Base-by-base conservation (phyloP, 805 yeast genomes). In the Candida tammaniensis region DNA sequence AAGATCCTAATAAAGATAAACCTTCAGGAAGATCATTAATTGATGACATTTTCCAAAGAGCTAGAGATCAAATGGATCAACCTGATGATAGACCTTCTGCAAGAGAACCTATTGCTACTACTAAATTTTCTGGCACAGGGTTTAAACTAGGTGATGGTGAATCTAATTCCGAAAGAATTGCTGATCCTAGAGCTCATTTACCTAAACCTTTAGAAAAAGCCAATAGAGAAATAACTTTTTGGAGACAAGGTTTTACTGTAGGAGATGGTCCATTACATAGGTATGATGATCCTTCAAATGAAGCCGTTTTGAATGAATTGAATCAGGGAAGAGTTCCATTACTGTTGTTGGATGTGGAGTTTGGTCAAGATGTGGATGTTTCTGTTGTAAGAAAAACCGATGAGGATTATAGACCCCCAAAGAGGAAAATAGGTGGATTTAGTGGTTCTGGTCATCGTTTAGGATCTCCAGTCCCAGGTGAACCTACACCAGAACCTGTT, bases 181-280 rank as follows among this genome's bases (percentile, higher is more conserved):
- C 51, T 7, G 71, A 69, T 41, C 57, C 69, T 1, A 40, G 36
- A 12, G 43, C 51, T 5, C 42, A 26, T 23, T 16, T 35, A 14
- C 49, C 52, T 4, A 44, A 45, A 28, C 48, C 47, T 29, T 68
- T 68, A 5, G 37, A 43, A 24, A 80, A 77, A 39, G 96, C 82
- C 4, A 71, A 74, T 12, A 74, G 98, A 52, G 84, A 84, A 27
- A 82, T 93, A 42, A 86, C 95, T 0, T 91, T 93, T 57, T 93
- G 98, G 98, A 82, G 80, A 47, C 91, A 93, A 51, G 98, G 98
- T 1, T 93, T 93, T 61, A 86, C 87, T 43, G 88, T 93, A 17
- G 98, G 93, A 20, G 96, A 89, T 31, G 98, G 98, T 2, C 76
- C 77, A 16, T 70, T 93, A 36, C 82, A 75, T 56, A 70, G 93